Percentiles rank a stretch among this genome's conserved stretches.
phyloP scores from a whole-genome alignment of 371 early-diverging fungal genomes.

The Saksenaea oblongispora region DNA sequence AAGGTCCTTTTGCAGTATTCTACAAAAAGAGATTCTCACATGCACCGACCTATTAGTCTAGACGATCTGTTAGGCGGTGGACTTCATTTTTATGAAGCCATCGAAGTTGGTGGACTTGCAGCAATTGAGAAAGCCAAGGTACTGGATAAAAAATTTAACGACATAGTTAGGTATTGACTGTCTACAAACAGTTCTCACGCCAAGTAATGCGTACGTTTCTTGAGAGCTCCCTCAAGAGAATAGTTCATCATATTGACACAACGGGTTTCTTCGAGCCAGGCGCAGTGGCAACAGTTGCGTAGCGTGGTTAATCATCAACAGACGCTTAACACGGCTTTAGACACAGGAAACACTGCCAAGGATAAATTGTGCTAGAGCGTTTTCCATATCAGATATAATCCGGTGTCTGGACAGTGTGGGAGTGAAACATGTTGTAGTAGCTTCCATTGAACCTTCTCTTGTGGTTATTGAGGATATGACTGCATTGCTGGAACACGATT shows the following conservation, averaged over 20 bases:
- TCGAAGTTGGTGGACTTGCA: background rate
- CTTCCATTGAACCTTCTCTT: background rate
- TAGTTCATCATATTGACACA: background rate
- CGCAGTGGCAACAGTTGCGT: conserved; percentile 1
- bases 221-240: background rate
- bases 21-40: background rate
- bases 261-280: background rate
- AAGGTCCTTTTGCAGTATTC: background rate
- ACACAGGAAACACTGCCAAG: background rate
- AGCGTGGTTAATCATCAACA: background rate
- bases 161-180: background rate
- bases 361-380: background rate
- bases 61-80: background rate
- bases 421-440: background rate
- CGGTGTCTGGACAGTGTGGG: background rate
- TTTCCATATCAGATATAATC: background rate
- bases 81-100: background rate
- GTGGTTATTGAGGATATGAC: background rate
- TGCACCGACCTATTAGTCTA: background rate
- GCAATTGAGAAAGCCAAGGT: background rate
- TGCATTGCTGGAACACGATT: background rate
- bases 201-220: background rate
- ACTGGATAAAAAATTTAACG: background rate
- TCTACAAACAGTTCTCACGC: background rate
- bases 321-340: background rate